phyloP scores from a whole-genome alignment of 495 filamentous ascomycete species.

The Trichoderma erinaceum region DNA sequence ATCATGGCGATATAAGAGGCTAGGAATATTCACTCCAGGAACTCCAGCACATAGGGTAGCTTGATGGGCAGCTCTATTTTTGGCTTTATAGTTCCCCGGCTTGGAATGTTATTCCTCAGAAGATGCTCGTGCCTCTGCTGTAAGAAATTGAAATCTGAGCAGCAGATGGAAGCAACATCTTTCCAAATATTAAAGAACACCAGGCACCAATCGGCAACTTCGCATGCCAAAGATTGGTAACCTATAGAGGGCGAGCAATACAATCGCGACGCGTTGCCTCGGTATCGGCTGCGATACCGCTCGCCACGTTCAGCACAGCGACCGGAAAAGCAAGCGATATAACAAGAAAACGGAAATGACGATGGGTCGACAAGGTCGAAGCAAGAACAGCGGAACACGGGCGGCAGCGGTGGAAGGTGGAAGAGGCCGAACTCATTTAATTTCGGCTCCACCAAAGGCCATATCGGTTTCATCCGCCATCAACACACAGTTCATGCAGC shows the following conservation, averaged over 20 bases:
- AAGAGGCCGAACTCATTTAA: constrained; percentile 1
- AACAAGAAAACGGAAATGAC: constrained; percentile 1
- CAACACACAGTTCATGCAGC: neutral
- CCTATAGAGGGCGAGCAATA: neutral
- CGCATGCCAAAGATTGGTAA: neutral
- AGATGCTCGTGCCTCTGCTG: neutral
- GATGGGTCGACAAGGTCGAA: neutral
- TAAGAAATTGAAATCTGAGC: neutral
- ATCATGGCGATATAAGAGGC: neutral
- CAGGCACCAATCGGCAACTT: neutral
- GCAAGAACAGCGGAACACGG: neutral
- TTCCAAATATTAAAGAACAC: neutral
- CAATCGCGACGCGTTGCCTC: neutral
- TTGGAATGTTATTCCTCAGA: neutral
- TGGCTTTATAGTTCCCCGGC: neutral
- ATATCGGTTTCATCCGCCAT: neutral
- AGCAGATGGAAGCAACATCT: neutral
- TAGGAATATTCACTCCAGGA: neutral
- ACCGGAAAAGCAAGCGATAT: neutral
- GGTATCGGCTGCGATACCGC: neutral
- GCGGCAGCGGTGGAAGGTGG: neutral
- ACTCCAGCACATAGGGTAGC: neutral
- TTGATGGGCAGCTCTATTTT: neutral
- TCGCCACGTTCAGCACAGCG: neutral
- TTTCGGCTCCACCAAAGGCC: constrained; percentile 2